phyloP scores from a whole-genome alignment of 257 asterid genomes.

The Parsonsia alboflavescens region DNA sequence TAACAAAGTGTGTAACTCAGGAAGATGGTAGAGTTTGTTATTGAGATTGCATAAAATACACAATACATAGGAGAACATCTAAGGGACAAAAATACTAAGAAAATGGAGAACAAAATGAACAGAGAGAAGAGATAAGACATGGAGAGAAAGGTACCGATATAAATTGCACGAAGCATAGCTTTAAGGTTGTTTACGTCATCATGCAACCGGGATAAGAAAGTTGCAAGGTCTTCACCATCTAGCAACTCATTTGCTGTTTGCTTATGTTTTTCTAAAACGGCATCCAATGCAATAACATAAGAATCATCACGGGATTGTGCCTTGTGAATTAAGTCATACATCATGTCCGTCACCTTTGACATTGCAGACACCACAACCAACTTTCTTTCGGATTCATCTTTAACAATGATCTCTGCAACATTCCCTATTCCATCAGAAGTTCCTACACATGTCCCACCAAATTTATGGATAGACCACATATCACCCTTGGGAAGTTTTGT shows the following conservation, averaged over 20 bases:
- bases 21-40: too few species aligned
- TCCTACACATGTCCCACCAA: slow-evolving; percentile 98
- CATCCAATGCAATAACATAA: slow-evolving; percentile 57
- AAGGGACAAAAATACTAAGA: background rate
- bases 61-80: too few species aligned
- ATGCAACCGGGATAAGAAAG: slow-evolving; percentile 56
- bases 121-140: background rate
- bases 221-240: slow-evolving; percentile 62
- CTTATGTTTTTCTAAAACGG: slow-evolving; percentile 77
- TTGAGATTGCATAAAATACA: too few species aligned
- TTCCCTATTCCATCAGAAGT: slow-evolving; percentile 75
- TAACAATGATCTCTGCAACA: slow-evolving; percentile 73
- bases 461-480: slow-evolving; percentile 91
- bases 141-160: slow-evolving; percentile 51
- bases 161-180: slow-evolving; percentile 91
- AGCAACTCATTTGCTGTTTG: slow-evolving; percentile 73
- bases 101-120: background rate
- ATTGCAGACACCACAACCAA: slow-evolving; percentile 92
- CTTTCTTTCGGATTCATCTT: slow-evolving; percentile 69
- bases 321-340: slow-evolving; percentile 81
- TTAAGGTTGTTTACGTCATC: slow-evolving; percentile 76
- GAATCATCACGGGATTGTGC: slow-evolving; percentile 81
- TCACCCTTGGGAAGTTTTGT: slow-evolving; percentile 71
- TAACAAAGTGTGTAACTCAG: too few species aligned
- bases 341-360: slow-evolving; percentile 98